phyloP scores from a whole-genome alignment of 2,329 filamentous ascomycete species.

The Alternaria atra region DNA sequence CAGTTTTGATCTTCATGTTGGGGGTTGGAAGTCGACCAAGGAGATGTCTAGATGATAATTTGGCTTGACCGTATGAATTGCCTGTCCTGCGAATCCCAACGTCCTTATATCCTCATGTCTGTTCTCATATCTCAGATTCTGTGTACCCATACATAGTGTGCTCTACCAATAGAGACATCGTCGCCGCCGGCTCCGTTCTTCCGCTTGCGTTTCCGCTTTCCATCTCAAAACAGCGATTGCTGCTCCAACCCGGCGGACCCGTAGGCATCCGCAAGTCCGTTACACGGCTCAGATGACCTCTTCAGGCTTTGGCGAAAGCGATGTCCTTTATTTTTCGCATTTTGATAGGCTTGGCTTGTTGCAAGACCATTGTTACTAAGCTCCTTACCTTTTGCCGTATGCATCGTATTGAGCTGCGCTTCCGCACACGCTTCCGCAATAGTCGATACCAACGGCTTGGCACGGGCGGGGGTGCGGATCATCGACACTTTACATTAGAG shows the following conservation, averaged over 20 bases:
- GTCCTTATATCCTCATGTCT: neutral
- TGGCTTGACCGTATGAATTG: neutral
- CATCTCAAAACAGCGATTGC: neutral
- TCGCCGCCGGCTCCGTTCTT: neutral
- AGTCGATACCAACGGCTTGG: constrained; percentile 1
- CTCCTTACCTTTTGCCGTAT: neutral
- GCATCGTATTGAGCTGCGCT: constrained; percentile 1
- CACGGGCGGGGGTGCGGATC: neutral
- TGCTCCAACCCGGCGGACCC: neutral
- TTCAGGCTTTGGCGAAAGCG: neutral
- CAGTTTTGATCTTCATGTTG: constrained; percentile 9
- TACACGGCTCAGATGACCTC: neutral
- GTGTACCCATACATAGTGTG: neutral
- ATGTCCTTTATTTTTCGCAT: neutral
- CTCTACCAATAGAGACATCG: neutral
- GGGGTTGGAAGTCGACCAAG: neutral
- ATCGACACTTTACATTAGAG: neutral
- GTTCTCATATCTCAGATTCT: neutral
- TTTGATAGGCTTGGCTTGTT: neutral
- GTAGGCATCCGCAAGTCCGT: neutral
- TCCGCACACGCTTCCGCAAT: constrained; percentile 16
- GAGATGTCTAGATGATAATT: neutral
- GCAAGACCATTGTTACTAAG: neutral
- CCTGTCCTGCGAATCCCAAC: neutral
- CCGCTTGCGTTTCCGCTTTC: neutral